These are phyloP conservation scores for Mycena alexandri DNA, from an alignment of 768 basidiomycete genomes.

Conservation along the genomic window DNA sequence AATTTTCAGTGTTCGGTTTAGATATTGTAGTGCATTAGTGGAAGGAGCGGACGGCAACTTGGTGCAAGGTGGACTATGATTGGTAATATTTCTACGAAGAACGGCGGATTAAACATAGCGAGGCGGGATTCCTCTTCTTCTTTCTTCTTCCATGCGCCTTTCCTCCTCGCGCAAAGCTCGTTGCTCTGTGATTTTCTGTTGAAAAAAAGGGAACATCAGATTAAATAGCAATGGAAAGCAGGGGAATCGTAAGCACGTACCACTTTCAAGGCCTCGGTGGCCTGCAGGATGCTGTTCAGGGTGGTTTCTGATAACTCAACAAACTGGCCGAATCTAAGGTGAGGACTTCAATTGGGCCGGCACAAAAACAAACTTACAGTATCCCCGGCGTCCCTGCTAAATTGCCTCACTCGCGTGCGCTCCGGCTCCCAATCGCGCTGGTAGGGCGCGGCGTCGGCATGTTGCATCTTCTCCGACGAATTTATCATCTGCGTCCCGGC, in stretches of 20 bases:
- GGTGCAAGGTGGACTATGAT: too few species aligned
- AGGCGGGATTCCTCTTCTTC: conserved; percentile 25
- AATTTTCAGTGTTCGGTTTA: too few species aligned
- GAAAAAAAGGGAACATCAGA: neutral
- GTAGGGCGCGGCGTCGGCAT: neutral
- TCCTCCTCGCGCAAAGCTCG: conserved; percentile 33
- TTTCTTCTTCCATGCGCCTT: conserved; percentile 30
- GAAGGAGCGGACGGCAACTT: too few species aligned
- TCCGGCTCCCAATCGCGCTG: conserved; percentile 45
- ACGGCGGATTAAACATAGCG: conserved; percentile 20
- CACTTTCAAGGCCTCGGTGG: conserved; percentile 36
- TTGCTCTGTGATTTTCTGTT: conserved; percentile 40
- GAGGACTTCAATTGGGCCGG: neutral
- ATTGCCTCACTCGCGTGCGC: conserved; percentile 37
- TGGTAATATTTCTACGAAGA: neutral
- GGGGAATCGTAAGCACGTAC: conserved; percentile 13
- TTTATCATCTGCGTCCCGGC: neutral
- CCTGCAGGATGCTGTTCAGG: too few species aligned
- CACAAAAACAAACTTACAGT: conserved; percentile 25
- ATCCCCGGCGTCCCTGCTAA: conserved; percentile 31
- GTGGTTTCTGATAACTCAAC: conserved; percentile 34
- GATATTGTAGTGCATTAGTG: too few species aligned
- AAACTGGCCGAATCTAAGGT: conserved; percentile 17
- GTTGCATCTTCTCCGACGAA: neutral
- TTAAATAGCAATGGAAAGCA: too few species aligned